These are phyloP conservation scores for Osmanthus fragrans DNA, from an alignment of 257 asterid species.

Conservation along the genomic window DNA sequence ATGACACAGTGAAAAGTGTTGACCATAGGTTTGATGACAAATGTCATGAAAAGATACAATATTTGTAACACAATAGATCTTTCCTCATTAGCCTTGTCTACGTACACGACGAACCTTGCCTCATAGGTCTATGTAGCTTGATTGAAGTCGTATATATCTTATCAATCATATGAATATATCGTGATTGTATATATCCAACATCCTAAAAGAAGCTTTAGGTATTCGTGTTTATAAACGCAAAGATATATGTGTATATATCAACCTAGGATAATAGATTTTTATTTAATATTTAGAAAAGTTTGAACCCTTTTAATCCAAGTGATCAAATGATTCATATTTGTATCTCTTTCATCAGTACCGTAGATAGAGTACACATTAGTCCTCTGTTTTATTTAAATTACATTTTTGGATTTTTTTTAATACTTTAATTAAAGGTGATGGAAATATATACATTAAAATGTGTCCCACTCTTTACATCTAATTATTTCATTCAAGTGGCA, in stretches of 20 bases:
- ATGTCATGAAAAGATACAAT: background rate
- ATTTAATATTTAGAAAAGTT: constrained; percentile 15
- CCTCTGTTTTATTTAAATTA: constrained; percentile 7
- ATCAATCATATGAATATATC: background rate
- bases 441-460: background rate
- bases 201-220: background rate
- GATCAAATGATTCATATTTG: constrained; percentile 18
- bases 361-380: constrained; percentile 6
- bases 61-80: no score
- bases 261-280: background rate
- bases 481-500: background rate
- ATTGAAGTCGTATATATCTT: no score
- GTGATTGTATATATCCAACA: background rate
- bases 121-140: no score
- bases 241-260: background rate
- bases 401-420: background rate
- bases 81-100: no score
- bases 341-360: background rate
- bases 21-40: constrained; percentile 7
- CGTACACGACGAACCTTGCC: no score
- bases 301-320: constrained; percentile 25
- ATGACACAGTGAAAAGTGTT: background rate
- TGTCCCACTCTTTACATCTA: background rate
- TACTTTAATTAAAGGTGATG: background rate
- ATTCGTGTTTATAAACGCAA: background rate